A percentile compares a stretch with the other conserved stretches of the same genome.
Conservation (phyloP, 148 eudicot genomes). For the Chenopodium quinoa region DNA sequence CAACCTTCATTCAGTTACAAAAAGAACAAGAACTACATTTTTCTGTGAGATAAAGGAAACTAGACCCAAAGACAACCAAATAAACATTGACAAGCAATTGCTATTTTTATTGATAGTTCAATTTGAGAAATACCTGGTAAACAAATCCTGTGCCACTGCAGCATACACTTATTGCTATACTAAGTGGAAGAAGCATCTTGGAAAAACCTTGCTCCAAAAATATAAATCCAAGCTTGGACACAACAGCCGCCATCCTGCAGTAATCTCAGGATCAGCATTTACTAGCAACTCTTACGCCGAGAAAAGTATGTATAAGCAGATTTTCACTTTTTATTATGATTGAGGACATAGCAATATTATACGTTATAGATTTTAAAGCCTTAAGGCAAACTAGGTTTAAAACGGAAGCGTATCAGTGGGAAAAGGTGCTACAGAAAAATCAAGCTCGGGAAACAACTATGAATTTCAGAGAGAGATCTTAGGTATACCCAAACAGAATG, state of each 20-base stretch:
- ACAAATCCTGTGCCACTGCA: constrained; percentile 90
- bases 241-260: constrained; percentile 88
- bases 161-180: constrained; percentile 70
- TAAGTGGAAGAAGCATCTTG: constrained; percentile 61
- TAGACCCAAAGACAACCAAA: not conserved
- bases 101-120: not conserved
- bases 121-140: constrained; percentile 60
- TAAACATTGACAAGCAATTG: not conserved
- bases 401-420: not conserved
- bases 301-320: not conserved
- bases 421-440: not conserved
- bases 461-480: constrained; percentile 3
- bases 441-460: not conserved
- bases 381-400: not conserved
- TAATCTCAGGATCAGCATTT: constrained; percentile 18
- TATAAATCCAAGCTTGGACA: constrained; percentile 95
- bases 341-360: not conserved
- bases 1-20: not conserved
- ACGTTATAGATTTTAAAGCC: not conserved
- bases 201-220: constrained; percentile 94
- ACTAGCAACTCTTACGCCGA: constrained; percentile 12
- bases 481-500: constrained; percentile 83
- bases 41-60: not conserved
- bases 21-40: not conserved
- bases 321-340: not conserved